phyloP scores from a whole-genome alignment of 2,329 filamentous ascomycete species.

The Gnomoniopsis sp. region DNA sequence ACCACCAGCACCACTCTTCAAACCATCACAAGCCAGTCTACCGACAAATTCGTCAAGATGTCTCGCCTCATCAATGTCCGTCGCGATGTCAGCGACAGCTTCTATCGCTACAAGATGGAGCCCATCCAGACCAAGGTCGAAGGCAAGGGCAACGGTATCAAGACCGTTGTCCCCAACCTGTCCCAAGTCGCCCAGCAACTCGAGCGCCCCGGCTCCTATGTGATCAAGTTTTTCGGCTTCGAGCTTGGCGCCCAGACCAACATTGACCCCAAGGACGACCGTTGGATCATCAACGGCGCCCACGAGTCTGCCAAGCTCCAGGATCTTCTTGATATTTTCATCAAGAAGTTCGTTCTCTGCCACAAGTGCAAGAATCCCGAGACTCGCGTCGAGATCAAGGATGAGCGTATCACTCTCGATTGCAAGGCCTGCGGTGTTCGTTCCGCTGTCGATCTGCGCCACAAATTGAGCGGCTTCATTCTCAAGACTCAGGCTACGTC shows the following conservation, averaged over 20 bases:
- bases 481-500: slow-evolving; percentile 77
- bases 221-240: slow-evolving; percentile 99
- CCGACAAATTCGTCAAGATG: slow-evolving; percentile 64
- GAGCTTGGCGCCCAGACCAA: slow-evolving; percentile 98
- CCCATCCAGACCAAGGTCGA: slow-evolving; percentile 98
- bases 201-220: slow-evolving; percentile 85
- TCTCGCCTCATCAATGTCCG: slow-evolving; percentile 91
- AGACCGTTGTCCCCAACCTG: slow-evolving; percentile 95
- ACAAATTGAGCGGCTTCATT: slow-evolving; percentile 97
- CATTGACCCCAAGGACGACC: slow-evolving; percentile 93
- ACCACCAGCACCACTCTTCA: slow-evolving; percentile 4
- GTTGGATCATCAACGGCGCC: slow-evolving; percentile 99
- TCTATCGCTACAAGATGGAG: slow-evolving; percentile 99
- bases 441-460: slow-evolving; percentile 83
- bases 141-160: slow-evolving; percentile 99
- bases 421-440: slow-evolving; percentile 98
- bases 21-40: slow-evolving; percentile 9
- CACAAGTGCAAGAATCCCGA: slow-evolving; percentile 99
- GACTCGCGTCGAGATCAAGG: slow-evolving; percentile 93
- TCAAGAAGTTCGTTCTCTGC: slow-evolving; percentile 97
- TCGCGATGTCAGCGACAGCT: slow-evolving; percentile 95
- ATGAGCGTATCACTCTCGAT: slow-evolving; percentile 86
- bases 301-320: slow-evolving; percentile 95
- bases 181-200: slow-evolving; percentile 90
- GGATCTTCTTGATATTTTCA: slow-evolving; percentile 97